These are phyloP conservation scores for Nakazawaea ishiwadae DNA, from an alignment of 805 yeast species.

Conservation along the genomic window DNA sequence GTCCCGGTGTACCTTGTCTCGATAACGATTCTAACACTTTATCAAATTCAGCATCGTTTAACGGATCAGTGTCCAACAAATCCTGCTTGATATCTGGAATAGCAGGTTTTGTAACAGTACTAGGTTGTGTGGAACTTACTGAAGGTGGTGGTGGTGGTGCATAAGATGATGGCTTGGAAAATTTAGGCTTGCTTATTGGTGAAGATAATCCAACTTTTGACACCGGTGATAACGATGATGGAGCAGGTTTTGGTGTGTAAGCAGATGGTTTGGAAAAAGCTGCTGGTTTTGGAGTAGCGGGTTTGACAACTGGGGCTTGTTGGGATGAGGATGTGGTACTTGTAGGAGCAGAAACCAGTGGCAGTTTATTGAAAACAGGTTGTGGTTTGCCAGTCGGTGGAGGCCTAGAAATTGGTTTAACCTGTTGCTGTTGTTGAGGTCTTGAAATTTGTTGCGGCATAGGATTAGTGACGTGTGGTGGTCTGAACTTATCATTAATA, in stretches of 20 bases:
- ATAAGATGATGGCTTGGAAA: slow-evolving; percentile 10
- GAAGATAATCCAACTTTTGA: not conserved
- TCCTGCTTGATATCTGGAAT: not conserved
- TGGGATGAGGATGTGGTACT: not conserved
- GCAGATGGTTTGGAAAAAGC: slow-evolving; percentile 16
- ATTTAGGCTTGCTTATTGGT: slow-evolving; percentile 1
- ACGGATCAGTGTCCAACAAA: slow-evolving; percentile 1
- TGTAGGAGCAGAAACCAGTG: not conserved
- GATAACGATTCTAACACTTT: slow-evolving; percentile 16
- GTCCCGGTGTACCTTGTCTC: slow-evolving; percentile 15
- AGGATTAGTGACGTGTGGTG: slow-evolving; percentile 15
- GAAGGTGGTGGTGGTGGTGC: no score
- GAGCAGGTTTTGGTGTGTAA: not conserved
- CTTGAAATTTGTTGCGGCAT: slow-evolving; percentile 15
- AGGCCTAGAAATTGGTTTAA: no score
- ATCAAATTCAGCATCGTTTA: slow-evolving; percentile 15
- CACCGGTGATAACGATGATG: not conserved
- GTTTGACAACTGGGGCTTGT: no score
- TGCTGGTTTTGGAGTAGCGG: slow-evolving; percentile 26
- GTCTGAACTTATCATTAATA: slow-evolving; percentile 5
- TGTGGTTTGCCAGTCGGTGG: not conserved
- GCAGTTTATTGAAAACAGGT: no score
- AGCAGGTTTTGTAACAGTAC: no score
- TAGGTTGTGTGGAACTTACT: no score
- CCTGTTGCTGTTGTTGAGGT: slow-evolving; percentile 3